Conservation (phyloP, 73 alveolate genomes). For the Stentor roeselii region DNA sequence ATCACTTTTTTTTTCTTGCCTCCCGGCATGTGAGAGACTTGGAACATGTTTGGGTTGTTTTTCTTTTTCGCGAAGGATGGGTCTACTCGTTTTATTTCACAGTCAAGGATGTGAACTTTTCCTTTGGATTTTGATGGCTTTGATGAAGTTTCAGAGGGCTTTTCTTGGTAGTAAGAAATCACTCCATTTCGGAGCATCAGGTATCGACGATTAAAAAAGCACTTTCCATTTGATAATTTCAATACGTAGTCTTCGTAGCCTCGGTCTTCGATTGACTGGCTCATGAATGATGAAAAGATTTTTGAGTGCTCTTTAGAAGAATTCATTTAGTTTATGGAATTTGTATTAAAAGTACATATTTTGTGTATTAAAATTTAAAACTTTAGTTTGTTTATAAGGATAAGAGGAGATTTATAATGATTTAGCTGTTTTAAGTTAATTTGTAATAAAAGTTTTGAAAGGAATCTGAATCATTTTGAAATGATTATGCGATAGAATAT, state of each 20-base stretch:
- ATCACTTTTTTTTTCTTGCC: constrained; percentile 1
- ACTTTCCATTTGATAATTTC: background rate
- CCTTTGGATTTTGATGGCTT: background rate
- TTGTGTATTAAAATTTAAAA: no score
- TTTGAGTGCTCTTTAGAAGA: background rate
- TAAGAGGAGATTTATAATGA: no score
- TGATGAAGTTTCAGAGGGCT: background rate
- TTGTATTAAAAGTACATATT: no score
- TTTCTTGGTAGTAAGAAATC: constrained; percentile 6
- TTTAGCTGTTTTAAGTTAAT: no score
- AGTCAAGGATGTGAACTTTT: constrained; percentile 14
- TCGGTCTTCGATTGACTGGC: background rate
- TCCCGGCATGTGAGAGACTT: background rate
- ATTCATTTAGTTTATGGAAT: background rate
- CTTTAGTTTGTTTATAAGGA: no score
- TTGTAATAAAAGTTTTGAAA: no score
- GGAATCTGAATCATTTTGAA: no score
- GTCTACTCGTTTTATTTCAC: constrained; percentile 19
- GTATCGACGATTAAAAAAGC: constrained; percentile 20
- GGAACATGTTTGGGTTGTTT: constrained; percentile 9
- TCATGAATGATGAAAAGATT: background rate
- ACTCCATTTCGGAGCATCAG: constrained; percentile 10
- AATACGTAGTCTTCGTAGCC: constrained; percentile 17
- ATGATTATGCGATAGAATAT: no score
- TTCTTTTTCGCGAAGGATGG: constrained; percentile 6